Evolutionary conservation across 768 basidiomycete genomes (phyloP).

Genomic region (Pulveroboletus sp.): DNA sequence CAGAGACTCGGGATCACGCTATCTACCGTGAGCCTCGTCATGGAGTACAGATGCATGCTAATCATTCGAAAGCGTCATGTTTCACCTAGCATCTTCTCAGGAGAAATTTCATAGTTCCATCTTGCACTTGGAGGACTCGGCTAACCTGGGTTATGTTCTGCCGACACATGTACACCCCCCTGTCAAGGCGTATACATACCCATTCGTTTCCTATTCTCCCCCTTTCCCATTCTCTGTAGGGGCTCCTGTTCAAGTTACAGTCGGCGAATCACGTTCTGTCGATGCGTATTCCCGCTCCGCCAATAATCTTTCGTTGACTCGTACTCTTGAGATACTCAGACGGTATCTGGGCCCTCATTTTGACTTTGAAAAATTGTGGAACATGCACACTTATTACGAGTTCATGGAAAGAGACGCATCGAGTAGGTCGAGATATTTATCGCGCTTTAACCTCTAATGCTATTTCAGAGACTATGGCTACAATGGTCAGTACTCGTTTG

Average conservation of each 20-base stretch:
- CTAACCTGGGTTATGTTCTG: constrained; percentile 18
- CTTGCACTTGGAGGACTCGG: constrained; percentile 22
- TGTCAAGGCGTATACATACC: constrained; percentile 35
- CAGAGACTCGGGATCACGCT: constrained; percentile 18
- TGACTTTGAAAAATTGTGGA: constrained; percentile 46
- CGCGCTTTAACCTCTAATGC: not conserved
- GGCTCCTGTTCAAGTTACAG: constrained; percentile 28
- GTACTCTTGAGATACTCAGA: constrained; percentile 37
- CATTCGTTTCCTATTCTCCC: constrained; percentile 32
- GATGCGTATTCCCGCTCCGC: constrained; percentile 38
- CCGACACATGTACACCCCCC: constrained; percentile 27
- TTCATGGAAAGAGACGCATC: constrained; percentile 38
- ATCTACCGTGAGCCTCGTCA: constrained; percentile 27
- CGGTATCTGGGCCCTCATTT: constrained; percentile 41
- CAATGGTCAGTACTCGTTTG: constrained; percentile 32
- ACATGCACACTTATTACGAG: constrained; percentile 45
- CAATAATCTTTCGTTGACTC: constrained; percentile 35
- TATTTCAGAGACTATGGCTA: constrained; percentile 39
- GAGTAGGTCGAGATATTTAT: constrained; percentile 26
- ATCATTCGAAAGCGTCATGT: constrained; percentile 26
- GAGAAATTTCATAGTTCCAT: constrained; percentile 33
- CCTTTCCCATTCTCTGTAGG: constrained; percentile 37
- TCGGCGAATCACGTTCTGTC: constrained; percentile 17
- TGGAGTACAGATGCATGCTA: not conserved
- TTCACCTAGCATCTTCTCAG: constrained; percentile 38